Percentiles rank a stretch among this genome's conserved stretches.
Evolutionary conservation across 192 early-diverging fungal species (phyloP).

Genomic region (Spizellomyces punctatus): DNA sequence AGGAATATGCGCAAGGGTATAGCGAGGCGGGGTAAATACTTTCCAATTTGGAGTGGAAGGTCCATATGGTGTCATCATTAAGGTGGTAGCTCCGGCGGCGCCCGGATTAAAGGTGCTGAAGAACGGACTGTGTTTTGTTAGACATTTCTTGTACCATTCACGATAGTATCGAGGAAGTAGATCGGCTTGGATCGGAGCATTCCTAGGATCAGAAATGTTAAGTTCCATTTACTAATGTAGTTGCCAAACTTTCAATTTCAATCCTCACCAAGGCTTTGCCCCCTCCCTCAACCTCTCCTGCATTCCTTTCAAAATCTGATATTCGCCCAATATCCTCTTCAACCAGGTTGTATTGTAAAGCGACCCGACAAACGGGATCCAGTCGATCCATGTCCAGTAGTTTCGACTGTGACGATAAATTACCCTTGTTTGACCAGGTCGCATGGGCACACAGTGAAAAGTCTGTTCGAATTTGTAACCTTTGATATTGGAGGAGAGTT

Average conservation of each 20-base stretch:
- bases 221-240: neutral
- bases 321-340: constrained; percentile 10
- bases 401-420: constrained; percentile 32
- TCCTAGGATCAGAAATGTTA: constrained; percentile 10
- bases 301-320: constrained; percentile 15
- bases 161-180: constrained; percentile 34
- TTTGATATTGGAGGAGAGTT: constrained; percentile 13
- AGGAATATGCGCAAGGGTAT: constrained; percentile 26
- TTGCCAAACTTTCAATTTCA: neutral
- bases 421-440: constrained; percentile 17
- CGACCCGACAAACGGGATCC: constrained; percentile 25
- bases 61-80: neutral
- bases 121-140: constrained; percentile 15
- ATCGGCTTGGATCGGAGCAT: constrained; percentile 33
- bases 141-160: constrained; percentile 28
- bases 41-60: constrained; percentile 5
- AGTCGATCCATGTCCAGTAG: constrained; percentile 30
- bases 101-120: constrained; percentile 19
- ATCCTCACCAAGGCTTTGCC: constrained; percentile 28
- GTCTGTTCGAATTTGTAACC: constrained; percentile 29
- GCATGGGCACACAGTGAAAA: constrained; percentile 28
- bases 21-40: constrained; percentile 18
- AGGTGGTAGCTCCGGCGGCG: neutral
- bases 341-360: constrained; percentile 28
- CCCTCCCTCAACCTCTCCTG: constrained; percentile 25